These are phyloP conservation scores for Pseudophaeomoniella oleicola DNA, from an alignment of 2,329 filamentous ascomycete species.

Conservation along the genomic window DNA sequence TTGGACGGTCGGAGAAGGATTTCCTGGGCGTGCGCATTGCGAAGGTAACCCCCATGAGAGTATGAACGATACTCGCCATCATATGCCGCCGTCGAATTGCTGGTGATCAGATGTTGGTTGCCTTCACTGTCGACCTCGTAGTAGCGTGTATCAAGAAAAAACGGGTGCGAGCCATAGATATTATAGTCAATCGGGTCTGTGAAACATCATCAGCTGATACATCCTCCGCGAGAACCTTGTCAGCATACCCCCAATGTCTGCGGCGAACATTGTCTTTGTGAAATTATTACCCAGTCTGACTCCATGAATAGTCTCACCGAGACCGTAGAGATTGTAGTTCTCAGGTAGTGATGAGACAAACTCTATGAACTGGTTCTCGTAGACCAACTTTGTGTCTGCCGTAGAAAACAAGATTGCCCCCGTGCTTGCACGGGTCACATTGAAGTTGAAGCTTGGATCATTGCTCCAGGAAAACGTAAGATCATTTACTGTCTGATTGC, in stretches of 20 bases:
- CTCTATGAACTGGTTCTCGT: conserved; percentile 66
- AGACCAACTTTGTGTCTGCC: conserved; percentile 48
- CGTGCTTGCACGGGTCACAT: conserved; percentile 40
- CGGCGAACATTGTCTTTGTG: conserved; percentile 53
- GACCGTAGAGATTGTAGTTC: conserved; percentile 61
- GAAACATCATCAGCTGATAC: background rate
- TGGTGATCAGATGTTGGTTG: conserved; percentile 36
- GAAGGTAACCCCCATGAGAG: conserved; percentile 63
- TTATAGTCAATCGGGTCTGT: conserved; percentile 45
- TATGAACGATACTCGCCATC: conserved; percentile 45
- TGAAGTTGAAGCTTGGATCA: conserved; percentile 42
- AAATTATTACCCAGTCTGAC: conserved; percentile 59
- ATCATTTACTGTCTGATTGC: conserved; percentile 21
- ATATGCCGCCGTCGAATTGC: conserved; percentile 31
- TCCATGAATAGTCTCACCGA: conserved; percentile 59
- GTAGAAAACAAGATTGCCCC: conserved; percentile 58
- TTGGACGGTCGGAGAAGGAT: conserved; percentile 48
- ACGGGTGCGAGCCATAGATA: conserved; percentile 62
- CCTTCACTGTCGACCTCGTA: conserved; percentile 40
- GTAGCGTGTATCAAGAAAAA: conserved; percentile 70
- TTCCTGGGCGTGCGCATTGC: conserved; percentile 66
- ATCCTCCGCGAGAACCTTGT: background rate
- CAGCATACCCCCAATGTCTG: conserved; percentile 42
- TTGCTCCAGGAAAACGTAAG: conserved; percentile 42
- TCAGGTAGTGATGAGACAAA: conserved; percentile 51